Base-by-base conservation (phyloP, 805 yeast species). In the Starmerella apis region DNA sequence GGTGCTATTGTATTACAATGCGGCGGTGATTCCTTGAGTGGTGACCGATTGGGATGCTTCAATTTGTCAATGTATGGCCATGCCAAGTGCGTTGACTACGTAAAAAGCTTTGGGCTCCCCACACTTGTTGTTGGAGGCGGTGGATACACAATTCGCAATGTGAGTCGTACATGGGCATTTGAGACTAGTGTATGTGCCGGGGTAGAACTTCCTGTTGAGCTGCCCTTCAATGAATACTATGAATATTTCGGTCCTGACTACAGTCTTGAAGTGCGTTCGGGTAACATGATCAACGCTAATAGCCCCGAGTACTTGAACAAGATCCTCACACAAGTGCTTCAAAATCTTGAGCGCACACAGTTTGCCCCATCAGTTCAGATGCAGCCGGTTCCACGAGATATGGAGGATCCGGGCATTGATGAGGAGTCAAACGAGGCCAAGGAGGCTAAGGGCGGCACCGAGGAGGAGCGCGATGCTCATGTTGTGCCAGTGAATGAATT, bases 221-320 rank as follows among this genome's bases (percentile, higher is more conserved):
- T 80, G 56, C 96, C 96, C 3, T 88, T 86, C 72, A 88, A 90
- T 65, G 97, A 90, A 65, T 90, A 90, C 70, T 90, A 86, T 69
- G 97, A 90, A 68, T 90, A 90, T 70, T 90, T 83, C 66, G 97
- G 96, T 0, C 98, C 98, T 2, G 96, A 90, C 69, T 90, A 90
- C 67, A 82, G 86, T 66, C 75, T 90, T 53, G 96, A 90, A 63
- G 98, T 90, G 45, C 75, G 96, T 56, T 94, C 96, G 11, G 83
- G 94, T 11, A 90, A 90, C 68, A 90, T 90, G 97, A 85, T 83
- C 70, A 90, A 90, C 68, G 95, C 95, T 46, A 90, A 90, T 68
- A 78, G 90, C 22, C 90, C 94, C 22, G 96, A 88, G 65, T 90
- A 87, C 64, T 72, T 90, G 60, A 86, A 86, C 67, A 83, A 86